Evolutionary conservation across 1,284 basidiomycete genomes (phyloP).

Genomic region (Ceratobasidium sp.): DNA sequence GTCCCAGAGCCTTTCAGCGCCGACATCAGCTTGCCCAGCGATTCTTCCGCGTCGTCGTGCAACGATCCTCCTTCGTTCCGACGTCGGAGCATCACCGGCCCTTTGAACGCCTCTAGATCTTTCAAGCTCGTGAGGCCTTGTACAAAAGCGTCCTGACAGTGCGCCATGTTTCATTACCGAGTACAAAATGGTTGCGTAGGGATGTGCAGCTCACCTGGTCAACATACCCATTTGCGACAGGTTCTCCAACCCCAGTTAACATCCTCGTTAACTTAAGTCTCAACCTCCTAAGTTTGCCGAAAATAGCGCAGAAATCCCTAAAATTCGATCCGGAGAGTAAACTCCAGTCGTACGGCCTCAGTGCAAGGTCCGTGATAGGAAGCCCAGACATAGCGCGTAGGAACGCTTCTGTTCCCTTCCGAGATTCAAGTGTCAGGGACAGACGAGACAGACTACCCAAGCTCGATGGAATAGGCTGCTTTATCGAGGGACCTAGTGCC

Average conservation of each 20-base stretch:
- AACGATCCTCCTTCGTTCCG: background rate
- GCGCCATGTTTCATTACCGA: no score
- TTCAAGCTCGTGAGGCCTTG: background rate
- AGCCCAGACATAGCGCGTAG: background rate
- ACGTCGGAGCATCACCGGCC: slow-evolving; percentile 4
- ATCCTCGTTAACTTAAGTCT: background rate
- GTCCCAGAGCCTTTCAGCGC: background rate
- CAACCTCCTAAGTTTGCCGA: background rate
- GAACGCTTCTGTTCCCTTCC: background rate
- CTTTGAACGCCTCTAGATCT: background rate
- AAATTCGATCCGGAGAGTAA: background rate
- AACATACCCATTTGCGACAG: no score
- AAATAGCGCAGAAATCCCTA: background rate
- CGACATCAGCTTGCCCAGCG: background rate
- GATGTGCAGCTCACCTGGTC: no score
- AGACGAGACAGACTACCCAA: background rate
- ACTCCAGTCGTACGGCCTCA: background rate
- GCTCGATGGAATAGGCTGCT: background rate
- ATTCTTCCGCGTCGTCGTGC: background rate
- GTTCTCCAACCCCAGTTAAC: background rate
- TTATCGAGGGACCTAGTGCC: background rate
- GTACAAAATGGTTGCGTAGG: no score
- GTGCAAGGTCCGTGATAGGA: background rate
- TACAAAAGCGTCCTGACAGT: slow-evolving; percentile 11
- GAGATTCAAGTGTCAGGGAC: background rate